Conservation (phyloP, 176 grass and related monocot species). For the Musa beccarii region DNA sequence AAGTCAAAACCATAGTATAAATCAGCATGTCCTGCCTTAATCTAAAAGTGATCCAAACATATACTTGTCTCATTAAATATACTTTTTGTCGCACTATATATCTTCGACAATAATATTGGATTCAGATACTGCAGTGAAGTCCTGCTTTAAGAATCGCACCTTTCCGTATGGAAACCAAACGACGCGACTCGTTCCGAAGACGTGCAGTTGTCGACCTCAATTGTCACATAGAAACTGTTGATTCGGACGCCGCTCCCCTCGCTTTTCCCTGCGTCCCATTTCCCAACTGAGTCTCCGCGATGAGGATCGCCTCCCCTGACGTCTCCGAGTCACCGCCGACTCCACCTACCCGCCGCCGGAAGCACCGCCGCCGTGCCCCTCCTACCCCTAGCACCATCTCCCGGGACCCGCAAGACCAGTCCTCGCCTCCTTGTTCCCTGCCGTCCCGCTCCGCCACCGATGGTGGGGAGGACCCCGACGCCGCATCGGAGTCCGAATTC, state of each 20-base stretch:
- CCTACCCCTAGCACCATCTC: neutral
- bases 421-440: neutral
- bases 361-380: neutral
- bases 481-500: neutral
- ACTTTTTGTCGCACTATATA: too few species aligned
- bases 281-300: neutral
- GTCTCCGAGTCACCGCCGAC: neutral
- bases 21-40: too few species aligned
- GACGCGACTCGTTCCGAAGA: neutral
- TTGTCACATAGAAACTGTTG: too few species aligned
- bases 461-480: neutral
- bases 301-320: neutral
- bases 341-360: neutral
- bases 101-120: too few species aligned
- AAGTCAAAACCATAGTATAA: too few species aligned
- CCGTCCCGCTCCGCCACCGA: neutral
- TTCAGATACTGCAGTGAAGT: too few species aligned
- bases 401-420: neutral
- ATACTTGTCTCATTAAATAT: too few species aligned
- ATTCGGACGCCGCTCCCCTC: too few species aligned
- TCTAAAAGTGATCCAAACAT: too few species aligned
- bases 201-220: too few species aligned
- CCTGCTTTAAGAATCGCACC: neutral
- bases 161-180: neutral
- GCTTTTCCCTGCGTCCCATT: neutral